phyloP scores from a whole-genome alignment of 176 grass and related monocot genomes.

The Rhipidocladum racemiflorum region DNA sequence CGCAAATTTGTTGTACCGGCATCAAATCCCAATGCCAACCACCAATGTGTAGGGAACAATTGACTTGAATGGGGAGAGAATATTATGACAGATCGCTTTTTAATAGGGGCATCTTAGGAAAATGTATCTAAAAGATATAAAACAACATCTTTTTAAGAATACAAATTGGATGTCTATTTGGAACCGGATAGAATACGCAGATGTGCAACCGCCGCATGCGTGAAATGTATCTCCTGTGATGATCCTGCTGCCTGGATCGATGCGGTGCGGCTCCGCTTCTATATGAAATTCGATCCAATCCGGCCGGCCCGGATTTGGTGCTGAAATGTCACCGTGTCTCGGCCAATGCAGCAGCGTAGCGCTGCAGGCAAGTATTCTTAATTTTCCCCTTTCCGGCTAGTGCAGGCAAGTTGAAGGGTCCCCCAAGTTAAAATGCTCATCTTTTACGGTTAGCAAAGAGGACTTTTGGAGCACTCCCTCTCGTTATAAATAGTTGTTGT shows the following conservation, averaged over 20 bases:
- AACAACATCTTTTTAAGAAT: too few species aligned
- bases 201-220: neutral
- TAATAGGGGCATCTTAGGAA: too few species aligned
- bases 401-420: neutral
- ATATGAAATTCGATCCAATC: neutral
- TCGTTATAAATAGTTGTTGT: too few species aligned
- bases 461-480: neutral
- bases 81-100: too few species aligned
- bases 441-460: neutral
- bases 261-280: neutral
- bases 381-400: neutral
- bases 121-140: too few species aligned
- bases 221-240: conserved; percentile 8
- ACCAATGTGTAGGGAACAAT: too few species aligned
- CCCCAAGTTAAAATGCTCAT: neutral
- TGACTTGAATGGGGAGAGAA: too few species aligned
- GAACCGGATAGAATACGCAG: too few species aligned
- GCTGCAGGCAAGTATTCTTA: neutral
- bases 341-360: conserved; percentile 10
- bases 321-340: conserved; percentile 31
- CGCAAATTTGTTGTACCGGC: too few species aligned
- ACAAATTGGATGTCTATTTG: too few species aligned
- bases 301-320: conserved; percentile 38
- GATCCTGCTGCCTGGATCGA: conserved; percentile 35
- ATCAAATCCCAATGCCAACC: too few species aligned